Evolutionary conservation across 352 stramenopile species (phyloP).

Genomic region (Globisporangium abappressorium): DNA sequence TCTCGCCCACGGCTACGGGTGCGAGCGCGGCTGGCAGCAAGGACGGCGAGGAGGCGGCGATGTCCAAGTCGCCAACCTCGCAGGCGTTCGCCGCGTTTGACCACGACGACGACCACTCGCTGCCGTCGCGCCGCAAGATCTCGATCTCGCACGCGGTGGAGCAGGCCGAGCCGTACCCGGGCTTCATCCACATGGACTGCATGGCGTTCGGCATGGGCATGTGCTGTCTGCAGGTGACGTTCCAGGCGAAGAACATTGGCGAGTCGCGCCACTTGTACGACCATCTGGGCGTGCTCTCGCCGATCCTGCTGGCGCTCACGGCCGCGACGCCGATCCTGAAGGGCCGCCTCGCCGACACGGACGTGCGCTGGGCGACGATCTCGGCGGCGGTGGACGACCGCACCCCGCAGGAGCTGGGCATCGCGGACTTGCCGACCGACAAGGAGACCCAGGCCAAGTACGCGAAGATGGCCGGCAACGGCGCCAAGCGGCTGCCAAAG

Average conservation of each 20-base stretch:
- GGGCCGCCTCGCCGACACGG: conserved; percentile 89
- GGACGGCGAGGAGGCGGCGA: conserved; percentile 37
- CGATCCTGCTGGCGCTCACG: conserved; percentile 98
- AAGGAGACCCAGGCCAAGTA: conserved; percentile 65
- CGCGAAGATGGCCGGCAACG: conserved; percentile 91
- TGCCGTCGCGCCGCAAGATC: conserved; percentile 65
- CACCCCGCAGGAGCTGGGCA: conserved; percentile 76
- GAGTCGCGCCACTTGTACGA: conserved; percentile 99
- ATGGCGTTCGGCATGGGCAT: conserved; percentile 99
- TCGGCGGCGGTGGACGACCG: conserved; percentile 96
- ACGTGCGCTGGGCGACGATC: conserved; percentile 97
- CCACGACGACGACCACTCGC: conserved; percentile 24
- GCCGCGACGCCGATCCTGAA: conserved; percentile 98
- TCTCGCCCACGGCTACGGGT: conserved; percentile 11
- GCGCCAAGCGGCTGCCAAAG: conserved; percentile 93
- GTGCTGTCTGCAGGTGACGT: conserved; percentile 99
- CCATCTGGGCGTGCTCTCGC: conserved; percentile 97
- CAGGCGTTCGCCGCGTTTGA: conserved; percentile 44
- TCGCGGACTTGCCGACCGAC: conserved; percentile 37
- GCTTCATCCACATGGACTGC: conserved; percentile 98
- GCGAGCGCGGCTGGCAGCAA: background rate
- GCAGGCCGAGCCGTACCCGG: conserved; percentile 77
- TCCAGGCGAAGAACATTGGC: conserved; percentile 97
- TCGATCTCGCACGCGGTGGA: conserved; percentile 62
- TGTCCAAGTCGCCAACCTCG: conserved; percentile 67